Conservation (phyloP, 345 rosid genomes). For the Camelina sativa region DNA sequence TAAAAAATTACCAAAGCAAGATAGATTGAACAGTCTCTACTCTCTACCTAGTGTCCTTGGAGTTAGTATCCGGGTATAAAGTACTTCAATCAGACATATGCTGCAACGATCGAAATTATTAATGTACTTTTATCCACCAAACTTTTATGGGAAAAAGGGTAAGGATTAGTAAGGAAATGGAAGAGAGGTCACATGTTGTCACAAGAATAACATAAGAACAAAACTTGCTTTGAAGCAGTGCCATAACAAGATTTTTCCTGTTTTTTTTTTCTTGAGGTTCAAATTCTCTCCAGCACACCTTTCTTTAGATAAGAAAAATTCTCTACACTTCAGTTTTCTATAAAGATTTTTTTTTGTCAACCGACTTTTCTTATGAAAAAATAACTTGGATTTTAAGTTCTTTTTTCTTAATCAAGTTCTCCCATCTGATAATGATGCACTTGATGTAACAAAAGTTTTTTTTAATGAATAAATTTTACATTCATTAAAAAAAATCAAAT, state of each 20-base stretch:
- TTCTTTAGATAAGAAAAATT: constrained; percentile 35
- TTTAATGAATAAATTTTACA: too few relatives aligned
- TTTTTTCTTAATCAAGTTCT: not conserved
- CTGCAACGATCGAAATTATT: not conserved
- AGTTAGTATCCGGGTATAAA: not conserved
- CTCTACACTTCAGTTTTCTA: constrained; percentile 27
- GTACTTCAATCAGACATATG: not conserved
- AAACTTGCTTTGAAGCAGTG: constrained; percentile 44
- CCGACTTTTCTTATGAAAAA: not conserved
- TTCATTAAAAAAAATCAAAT: not conserved
- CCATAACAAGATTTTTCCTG: constrained; percentile 44
- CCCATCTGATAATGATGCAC: too few relatives aligned
- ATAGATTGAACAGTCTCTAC: constrained; percentile 2
- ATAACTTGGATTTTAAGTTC: not conserved
- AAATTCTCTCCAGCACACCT: constrained; percentile 34
- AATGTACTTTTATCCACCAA: constrained; percentile 10
- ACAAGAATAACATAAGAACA: constrained; percentile 45
- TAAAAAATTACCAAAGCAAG: not conserved
- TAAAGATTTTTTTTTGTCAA: not conserved
- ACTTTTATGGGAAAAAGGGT: not conserved
- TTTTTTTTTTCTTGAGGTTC: constrained; percentile 32
- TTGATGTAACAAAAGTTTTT: too few relatives aligned
- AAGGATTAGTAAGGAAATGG: constrained; percentile 1
- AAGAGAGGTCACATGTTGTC: constrained; percentile 43
- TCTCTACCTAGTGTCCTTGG: constrained; percentile 3